Evolutionary conservation across 257 asterid species (phyloP), one percentile per base, ranked within the genome.

Genomic region (Rubia yunnanensis): DNA sequence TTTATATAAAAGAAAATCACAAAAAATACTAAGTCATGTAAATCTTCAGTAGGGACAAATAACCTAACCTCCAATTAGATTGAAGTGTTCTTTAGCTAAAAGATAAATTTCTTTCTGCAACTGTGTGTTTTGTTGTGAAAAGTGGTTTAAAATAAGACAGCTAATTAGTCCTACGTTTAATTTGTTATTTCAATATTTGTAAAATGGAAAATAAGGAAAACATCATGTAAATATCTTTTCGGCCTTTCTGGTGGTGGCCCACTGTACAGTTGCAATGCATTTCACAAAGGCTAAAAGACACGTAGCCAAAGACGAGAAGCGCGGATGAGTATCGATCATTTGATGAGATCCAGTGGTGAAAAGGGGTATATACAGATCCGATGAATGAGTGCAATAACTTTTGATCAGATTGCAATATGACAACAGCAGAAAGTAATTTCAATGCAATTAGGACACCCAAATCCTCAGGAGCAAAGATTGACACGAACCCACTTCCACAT

Each of bases 391-490:
- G 27, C 46, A 49, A 48, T 5, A 18, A 30, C 60, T 49, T 65
- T 48, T 48, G 30, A 65, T 65, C 69, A 5, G 69, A 20, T 48
- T 27, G 32, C 46, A 31, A 18, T 17, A 8, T 15, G 60, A 48
- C 30, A 49, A 31, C 17, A 64, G 18, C 15, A 50, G 3, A 32
- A 6, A 64, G 10, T 7, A 10, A 64, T 38, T 13, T 27, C 2
- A 7, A 32, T 1, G 13, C 2, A 15, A 39, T 24, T 24, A 39
- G 24, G 35, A 31, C 48, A 3, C 35, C 70, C 23, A 49, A 65
- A 65, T 65, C 70, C 60, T 65, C 32, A 59, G 60, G 54, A 7
- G 48, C 28, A 65, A 30, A 49, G 70, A 65, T 65, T 31, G 49
- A 60, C 64, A 60, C 48, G 64, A 32, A 60, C 64, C 64, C 48